phyloP scores from a whole-genome alignment of 495 filamentous ascomycete genomes.

The Schizothecium vesticola region DNA sequence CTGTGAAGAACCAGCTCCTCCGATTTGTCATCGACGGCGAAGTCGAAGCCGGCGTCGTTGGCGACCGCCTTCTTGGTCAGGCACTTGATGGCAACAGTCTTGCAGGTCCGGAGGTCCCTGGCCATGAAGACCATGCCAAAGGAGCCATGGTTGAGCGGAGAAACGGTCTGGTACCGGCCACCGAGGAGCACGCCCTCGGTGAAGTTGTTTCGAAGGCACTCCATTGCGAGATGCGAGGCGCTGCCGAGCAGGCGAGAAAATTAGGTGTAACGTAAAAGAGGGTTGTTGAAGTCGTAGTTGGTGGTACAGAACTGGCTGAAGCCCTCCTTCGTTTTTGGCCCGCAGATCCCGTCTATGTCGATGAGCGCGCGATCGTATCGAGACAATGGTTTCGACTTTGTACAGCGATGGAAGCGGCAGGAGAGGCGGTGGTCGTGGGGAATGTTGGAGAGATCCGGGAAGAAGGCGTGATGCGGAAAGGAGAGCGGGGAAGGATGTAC shows the following conservation, averaged over 20 bases:
- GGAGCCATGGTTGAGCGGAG: conserved; percentile 95
- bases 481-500: conserved; percentile 39
- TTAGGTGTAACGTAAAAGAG: conserved; percentile 24
- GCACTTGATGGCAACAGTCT: conserved; percentile 90
- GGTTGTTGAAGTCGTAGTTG: conserved; percentile 19
- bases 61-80: conserved; percentile 69
- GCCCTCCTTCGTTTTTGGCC: conserved; percentile 35
- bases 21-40: conserved; percentile 71
- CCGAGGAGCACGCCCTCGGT: conserved; percentile 66
- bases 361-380: conserved; percentile 27
- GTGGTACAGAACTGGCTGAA: conserved; percentile 30
- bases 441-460: conserved; percentile 1
- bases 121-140: conserved; percentile 98
- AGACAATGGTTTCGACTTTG: conserved; percentile 38
- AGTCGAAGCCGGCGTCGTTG: conserved; percentile 45
- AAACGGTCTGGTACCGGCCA: conserved; percentile 82
- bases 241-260: conserved; percentile 13
- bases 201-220: conserved; percentile 73
- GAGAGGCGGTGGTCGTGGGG: conserved; percentile 7
- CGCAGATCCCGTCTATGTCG: conserved; percentile 39
- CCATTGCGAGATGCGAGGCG: conserved; percentile 49
- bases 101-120: conserved; percentile 64
- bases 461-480: conserved; percentile 18
- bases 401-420: conserved; percentile 37
- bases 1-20: conserved; percentile 83